A percentile compares a stretch with the other conserved stretches of the same genome.
phyloP scores from a whole-genome alignment of 176 grass and related monocot genomes.

The Hyparrhenia diplandra region DNA sequence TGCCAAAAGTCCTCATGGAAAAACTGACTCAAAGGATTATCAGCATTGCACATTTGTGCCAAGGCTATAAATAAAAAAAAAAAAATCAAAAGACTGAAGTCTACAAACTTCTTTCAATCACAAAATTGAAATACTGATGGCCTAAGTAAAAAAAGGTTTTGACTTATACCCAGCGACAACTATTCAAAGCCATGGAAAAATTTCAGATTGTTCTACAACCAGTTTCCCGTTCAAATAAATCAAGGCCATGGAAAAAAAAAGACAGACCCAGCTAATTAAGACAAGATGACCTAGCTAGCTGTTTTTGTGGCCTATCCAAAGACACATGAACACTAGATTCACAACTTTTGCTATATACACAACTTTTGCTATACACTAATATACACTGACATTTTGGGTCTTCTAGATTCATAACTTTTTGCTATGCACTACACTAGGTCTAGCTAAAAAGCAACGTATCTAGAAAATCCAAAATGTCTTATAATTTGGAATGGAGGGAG shows the following conservation, averaged over 20 bases:
- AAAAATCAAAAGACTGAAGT: neutral
- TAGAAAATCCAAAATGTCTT: no score
- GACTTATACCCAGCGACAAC: neutral
- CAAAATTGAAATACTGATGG: neutral
- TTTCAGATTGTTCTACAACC: neutral
- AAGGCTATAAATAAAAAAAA: neutral
- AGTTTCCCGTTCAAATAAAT: neutral
- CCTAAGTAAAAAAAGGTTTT: neutral
- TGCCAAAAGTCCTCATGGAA: neutral
- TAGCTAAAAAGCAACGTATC: no score
- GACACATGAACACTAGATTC: neutral
- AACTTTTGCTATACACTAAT: no score
- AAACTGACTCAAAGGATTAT: neutral
- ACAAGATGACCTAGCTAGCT: neutral
- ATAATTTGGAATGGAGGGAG: no score
- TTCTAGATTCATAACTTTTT: neutral
- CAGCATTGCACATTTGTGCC: neutral
- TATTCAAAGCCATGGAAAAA: neutral
- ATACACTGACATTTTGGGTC: neutral
- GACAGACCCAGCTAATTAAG: neutral
- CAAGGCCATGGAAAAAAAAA: neutral
- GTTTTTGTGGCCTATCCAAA: neutral
- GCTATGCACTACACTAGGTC: no score
- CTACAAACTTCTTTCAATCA: neutral
- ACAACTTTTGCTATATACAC: no score